A percentile compares a stretch with the other conserved stretches of the same genome.
These are phyloP conservation scores for Sicyos baderoa DNA, from an alignment of 306 rosid species.

Conservation along the genomic window DNA sequence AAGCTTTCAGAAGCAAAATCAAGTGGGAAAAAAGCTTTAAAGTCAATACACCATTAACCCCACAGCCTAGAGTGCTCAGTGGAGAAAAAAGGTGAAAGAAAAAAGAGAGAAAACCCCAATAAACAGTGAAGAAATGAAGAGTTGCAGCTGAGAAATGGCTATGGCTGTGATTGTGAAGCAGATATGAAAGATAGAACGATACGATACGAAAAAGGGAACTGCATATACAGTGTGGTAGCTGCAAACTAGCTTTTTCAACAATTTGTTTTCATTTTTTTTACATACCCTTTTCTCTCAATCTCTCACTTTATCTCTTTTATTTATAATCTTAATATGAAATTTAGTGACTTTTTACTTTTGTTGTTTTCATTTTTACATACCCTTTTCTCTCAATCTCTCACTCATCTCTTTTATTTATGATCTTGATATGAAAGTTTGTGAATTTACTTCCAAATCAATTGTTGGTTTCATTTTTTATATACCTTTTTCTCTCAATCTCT, in stretches of 20 bases:
- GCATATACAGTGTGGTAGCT: slow-evolving; percentile 16
- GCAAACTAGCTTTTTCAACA: slow-evolving; percentile 15
- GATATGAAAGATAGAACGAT: slow-evolving; percentile 20
- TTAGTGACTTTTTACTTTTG: neutral
- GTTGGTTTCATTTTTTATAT: too few relatives aligned
- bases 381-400: too few relatives aligned
- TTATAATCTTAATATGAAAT: slow-evolving; percentile 6
- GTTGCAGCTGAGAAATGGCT: slow-evolving; percentile 5
- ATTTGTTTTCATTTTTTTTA: neutral
- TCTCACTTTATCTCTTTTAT: neutral
- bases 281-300: neutral
- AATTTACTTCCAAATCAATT: too few relatives aligned
- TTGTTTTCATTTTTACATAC: neutral
- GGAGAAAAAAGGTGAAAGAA: slow-evolving; percentile 1
- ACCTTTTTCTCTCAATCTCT: too few relatives aligned
- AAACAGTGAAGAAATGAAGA: neutral
- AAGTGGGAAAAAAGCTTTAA: slow-evolving; percentile 29
- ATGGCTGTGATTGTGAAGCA: slow-evolving; percentile 3
- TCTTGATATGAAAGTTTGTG: too few relatives aligned
- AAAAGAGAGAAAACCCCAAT: slow-evolving; percentile 8
- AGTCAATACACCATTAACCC: slow-evolving; percentile 43
- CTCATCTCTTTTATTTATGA: too few relatives aligned
- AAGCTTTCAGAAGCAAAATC: slow-evolving; percentile 32
- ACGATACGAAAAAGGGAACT: slow-evolving; percentile 12
- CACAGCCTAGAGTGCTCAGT: slow-evolving; percentile 28